Conservation (phyloP, 345 rosid species). For the Eucalyptus cloeziana region DNA sequence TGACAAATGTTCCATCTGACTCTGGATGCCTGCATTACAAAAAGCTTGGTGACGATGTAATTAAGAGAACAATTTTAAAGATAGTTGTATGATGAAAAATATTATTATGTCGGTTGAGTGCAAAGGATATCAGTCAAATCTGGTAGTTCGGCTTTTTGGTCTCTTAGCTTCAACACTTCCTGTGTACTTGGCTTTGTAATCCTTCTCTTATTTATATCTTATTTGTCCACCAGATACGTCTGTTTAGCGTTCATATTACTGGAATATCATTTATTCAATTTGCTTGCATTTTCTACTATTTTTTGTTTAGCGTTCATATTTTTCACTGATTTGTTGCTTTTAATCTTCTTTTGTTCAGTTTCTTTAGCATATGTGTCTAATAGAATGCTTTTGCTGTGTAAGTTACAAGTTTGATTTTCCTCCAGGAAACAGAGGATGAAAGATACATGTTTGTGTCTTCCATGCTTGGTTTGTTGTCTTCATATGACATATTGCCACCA, state of each 20-base stretch:
- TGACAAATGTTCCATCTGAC: background rate
- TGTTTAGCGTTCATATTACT: background rate
- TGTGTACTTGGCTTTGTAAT: background rate
- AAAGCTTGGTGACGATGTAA: background rate
- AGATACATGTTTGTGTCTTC: slow-evolving; percentile 74
- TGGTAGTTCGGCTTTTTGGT: background rate
- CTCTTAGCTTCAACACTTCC: background rate
- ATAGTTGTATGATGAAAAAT: background rate
- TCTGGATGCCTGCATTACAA: background rate
- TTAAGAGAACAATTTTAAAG: background rate
- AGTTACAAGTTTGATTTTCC: background rate
- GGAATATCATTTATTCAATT: background rate
- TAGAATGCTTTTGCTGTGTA: background rate
- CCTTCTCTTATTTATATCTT: background rate
- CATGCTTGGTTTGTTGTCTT: slow-evolving; percentile 79
- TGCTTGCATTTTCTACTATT: background rate
- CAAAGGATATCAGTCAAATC: background rate
- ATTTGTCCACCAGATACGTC: background rate
- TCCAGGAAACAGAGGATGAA: slow-evolving; percentile 78
- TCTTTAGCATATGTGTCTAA: background rate
- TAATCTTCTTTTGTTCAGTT: background rate
- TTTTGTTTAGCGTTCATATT: background rate
- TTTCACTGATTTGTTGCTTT: background rate
- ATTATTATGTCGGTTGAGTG: background rate
- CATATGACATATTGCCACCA: slow-evolving; percentile 62